Percentiles rank a stretch among this genome's conserved stretches.
phyloP scores from a whole-genome alignment of 2,329 filamentous ascomycete species.

The Orbilia oligospora region DNA sequence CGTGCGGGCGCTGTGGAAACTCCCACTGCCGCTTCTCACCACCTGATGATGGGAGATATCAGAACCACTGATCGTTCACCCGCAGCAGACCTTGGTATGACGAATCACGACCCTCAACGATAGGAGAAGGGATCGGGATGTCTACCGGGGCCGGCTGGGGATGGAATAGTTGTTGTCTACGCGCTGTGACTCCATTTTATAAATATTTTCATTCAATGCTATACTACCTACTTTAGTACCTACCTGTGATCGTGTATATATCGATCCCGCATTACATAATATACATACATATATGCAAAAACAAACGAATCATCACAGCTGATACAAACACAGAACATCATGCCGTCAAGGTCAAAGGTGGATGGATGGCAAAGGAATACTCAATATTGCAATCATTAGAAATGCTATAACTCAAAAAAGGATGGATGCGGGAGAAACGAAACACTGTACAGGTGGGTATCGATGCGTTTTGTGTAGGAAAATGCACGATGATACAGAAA shows the following conservation, averaged over 20 bases:
- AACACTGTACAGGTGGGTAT: constrained; percentile 53
- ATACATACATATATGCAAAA: constrained; percentile 32
- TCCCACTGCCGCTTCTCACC: constrained; percentile 58
- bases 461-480: constrained; percentile 53
- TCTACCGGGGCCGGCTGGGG: constrained; percentile 8
- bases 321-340: constrained; percentile 21
- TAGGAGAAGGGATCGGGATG: background rate
- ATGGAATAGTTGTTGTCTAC: constrained; percentile 54
- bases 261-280: constrained; percentile 12
- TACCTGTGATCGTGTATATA: constrained; percentile 27
- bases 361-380: constrained; percentile 14
- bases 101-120: background rate
- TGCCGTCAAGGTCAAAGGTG: constrained; percentile 9
- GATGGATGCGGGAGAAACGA: constrained; percentile 26
- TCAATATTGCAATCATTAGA: constrained; percentile 36
- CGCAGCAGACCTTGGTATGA: constrained; percentile 17
- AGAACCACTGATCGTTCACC: constrained; percentile 59
- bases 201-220: constrained; percentile 16
- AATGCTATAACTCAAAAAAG: constrained; percentile 35
- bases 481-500: constrained; percentile 51
- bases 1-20: constrained; percentile 61
- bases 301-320: constrained; percentile 23
- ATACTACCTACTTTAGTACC: constrained; percentile 8
- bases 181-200: constrained; percentile 1
- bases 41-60: constrained; percentile 58